Evolutionary conservation across 257 asterid species (phyloP).

Genomic region (Prunella vulgaris): DNA sequence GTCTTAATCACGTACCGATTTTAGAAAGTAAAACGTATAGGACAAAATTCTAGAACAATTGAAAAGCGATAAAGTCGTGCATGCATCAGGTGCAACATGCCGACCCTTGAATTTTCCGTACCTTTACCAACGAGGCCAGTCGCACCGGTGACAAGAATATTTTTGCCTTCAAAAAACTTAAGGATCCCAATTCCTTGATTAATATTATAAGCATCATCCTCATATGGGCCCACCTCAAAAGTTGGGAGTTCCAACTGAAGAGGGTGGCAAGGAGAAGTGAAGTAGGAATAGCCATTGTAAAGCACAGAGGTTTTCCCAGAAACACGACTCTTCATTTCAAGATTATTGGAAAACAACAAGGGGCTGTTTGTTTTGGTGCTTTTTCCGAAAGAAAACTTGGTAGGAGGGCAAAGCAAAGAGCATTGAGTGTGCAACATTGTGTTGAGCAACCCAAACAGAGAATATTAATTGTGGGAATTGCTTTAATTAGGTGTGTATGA

Average conservation of each 20-base stretch:
- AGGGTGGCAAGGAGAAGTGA: constrained; percentile 32
- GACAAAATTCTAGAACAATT: neutral
- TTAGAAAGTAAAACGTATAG: neutral
- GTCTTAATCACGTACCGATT: too few relatives aligned
- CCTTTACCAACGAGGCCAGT: constrained; percentile 80
- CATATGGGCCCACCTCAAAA: too few relatives aligned
- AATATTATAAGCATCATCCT: neutral
- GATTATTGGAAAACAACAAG: neutral
- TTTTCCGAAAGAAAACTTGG: neutral
- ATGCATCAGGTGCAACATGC: too few relatives aligned
- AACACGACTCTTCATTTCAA: neutral
- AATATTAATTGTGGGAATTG: too few relatives aligned
- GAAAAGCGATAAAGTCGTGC: too few relatives aligned
- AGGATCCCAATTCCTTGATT: constrained; percentile 49
- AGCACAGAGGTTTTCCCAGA: constrained; percentile 9
- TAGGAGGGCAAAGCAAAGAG: neutral
- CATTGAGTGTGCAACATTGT: neutral
- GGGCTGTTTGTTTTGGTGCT: neutral
- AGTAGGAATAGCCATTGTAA: constrained; percentile 26
- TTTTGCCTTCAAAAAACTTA: constrained; percentile 43
- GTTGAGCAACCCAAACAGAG: neutral
- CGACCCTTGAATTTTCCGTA: too few relatives aligned
- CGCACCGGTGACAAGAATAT: constrained; percentile 57
- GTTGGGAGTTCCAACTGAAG: constrained; percentile 25
- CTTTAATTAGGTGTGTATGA: too few relatives aligned